Base-by-base conservation (phyloP, 768 basidiomycete species). In the Infundibulicybe gibba region DNA sequence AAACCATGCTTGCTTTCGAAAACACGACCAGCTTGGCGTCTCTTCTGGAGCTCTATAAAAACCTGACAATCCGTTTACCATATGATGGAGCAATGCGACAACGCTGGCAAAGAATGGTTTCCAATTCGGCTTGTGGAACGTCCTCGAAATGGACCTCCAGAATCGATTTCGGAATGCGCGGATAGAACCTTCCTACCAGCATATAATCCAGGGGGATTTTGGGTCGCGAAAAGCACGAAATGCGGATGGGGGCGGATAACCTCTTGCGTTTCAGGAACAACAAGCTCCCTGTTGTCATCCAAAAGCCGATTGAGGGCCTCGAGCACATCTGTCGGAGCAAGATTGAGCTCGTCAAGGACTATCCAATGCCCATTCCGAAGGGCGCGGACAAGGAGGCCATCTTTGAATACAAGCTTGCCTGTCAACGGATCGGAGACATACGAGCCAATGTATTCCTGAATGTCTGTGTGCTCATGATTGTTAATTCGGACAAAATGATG, bases 401-500 rank as follows among this genome's bases (percentile, higher is more conserved):
- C 97, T 55, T 87, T 87, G 69, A 97, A 98, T 8, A 90, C 83
- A 13, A 98, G 78, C 64, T 92, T 94, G n/a, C 97, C 97, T 0
- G 93, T 91, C 12, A 77, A 61, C 6, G 93, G 83, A 62, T 98
- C 94, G 2, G 97, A 94, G 17, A 94, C 83, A 60, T 99, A 99
- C 0, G 93, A 93, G 2, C 97, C 97, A 40, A 98, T 76, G 60
- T 99, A 99, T 61, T 99, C 97, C 60, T 99, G 97, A 42, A 99
- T 97, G 60, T 99, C 97, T 5, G 97, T 99, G 60, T 98, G 97
- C 53, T 99, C 97, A 68, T 99, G 97, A 58, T 99, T 99, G 70
- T 99, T 99, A 75, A 99, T 97, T 34, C 97, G 90, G 25, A 99
- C 84, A 64, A 97, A 98, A 32, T 79, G 83, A 70, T 99, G 97